A percentile compares a stretch with the other conserved stretches of the same genome.
Evolutionary conservation across 306 rosid species (phyloP).

Genomic region (Glycine soja): DNA sequence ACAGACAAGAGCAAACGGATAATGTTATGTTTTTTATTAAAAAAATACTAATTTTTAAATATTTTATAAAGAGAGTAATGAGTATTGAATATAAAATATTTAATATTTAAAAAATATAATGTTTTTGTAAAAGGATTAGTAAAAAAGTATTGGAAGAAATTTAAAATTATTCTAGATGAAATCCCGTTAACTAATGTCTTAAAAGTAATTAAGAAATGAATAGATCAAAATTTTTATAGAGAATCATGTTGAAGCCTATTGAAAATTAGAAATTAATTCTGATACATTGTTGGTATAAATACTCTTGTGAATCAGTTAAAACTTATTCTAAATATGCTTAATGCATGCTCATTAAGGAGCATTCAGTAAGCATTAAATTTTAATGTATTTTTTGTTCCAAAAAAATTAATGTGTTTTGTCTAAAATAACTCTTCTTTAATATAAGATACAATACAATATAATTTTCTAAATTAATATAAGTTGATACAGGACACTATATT

Average conservation of each 20-base stretch:
- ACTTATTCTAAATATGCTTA: too few species aligned
- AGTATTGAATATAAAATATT: neutral
- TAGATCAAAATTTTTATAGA: too few species aligned
- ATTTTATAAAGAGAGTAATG: neutral
- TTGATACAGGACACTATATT: too few species aligned
- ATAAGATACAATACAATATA: too few species aligned
- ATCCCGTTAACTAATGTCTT: too few species aligned
- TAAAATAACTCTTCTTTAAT: too few species aligned
- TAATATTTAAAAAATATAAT: neutral
- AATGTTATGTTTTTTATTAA: neutral
- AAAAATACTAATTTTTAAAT: neutral
- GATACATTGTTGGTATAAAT: neutral
- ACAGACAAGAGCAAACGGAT: conserved; percentile 5
- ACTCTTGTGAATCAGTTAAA: neutral
- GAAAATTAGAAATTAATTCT: neutral
- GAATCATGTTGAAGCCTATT: neutral
- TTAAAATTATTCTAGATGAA: neutral
- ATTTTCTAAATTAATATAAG: too few species aligned
- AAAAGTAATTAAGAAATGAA: too few species aligned
- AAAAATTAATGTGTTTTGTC: too few species aligned
- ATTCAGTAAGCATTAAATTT: too few species aligned
- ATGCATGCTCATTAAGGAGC: too few species aligned
- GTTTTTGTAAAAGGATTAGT: neutral
- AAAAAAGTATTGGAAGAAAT: neutral
- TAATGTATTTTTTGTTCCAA: too few species aligned